phyloP scores from a whole-genome alignment of 1,284 basidiomycete species.

The Tilletia horrida region DNA sequence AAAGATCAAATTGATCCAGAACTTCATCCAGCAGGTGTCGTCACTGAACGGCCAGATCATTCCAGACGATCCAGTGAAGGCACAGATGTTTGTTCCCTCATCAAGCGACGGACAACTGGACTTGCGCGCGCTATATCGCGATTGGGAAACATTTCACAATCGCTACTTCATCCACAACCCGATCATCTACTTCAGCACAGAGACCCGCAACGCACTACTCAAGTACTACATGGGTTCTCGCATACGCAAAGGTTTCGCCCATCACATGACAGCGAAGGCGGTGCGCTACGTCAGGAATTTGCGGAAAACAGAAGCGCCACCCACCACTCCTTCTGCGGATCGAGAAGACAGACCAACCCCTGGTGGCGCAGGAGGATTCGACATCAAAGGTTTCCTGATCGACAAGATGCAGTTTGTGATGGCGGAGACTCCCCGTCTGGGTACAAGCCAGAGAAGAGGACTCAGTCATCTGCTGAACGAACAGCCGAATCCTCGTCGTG shows the following conservation, averaged over 20 bases:
- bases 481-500: conserved; percentile 6
- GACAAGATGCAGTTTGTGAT: conserved; percentile 31
- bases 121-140: conserved; percentile 60
- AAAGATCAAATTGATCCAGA: conserved; percentile 60
- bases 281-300: conserved; percentile 47
- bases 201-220: conserved; percentile 75
- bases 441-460: no score
- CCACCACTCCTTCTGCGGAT: background rate
- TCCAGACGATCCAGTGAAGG: conserved; percentile 27
- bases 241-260: conserved; percentile 72
- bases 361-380: conserved; percentile 21
- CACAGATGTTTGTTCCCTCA: conserved; percentile 5
- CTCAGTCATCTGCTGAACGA: background rate
- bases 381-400: conserved; percentile 52
- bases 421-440: conserved; percentile 10
- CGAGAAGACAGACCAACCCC: conserved; percentile 15
- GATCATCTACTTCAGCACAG: conserved; percentile 74
- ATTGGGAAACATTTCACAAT: conserved; percentile 81
- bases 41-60: conserved; percentile 56
- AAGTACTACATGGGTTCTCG: conserved; percentile 85
- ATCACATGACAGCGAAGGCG: conserved; percentile 74
- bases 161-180: conserved; percentile 88
- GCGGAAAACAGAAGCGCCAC: conserved; percentile 24
- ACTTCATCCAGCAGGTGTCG: conserved; percentile 60
- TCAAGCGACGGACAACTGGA: conserved; percentile 19